phyloP scores from a whole-genome alignment of 192 early-diverging fungal species.

The Backusella morwellensis region DNA sequence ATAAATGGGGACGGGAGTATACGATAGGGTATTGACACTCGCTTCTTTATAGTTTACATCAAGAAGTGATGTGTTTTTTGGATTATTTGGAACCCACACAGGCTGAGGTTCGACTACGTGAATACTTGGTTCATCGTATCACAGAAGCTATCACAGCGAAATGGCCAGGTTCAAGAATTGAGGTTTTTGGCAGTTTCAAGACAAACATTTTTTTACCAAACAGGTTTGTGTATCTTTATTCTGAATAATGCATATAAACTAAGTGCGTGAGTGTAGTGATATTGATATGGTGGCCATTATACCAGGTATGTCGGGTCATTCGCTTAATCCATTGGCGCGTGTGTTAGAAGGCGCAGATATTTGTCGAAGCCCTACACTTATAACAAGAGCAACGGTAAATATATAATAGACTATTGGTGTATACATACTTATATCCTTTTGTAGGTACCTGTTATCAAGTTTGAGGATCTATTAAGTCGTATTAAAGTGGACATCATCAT shows the following conservation, averaged over 20 bases:
- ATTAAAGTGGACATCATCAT: slow-evolving; percentile 84
- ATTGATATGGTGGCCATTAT: slow-evolving; percentile 41
- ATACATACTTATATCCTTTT: background rate
- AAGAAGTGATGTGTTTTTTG: slow-evolving; percentile 75
- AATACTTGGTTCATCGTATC: slow-evolving; percentile 66
- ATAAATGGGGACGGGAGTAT: too few species aligned
- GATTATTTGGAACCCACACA: slow-evolving; percentile 78
- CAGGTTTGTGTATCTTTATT: slow-evolving; percentile 50
- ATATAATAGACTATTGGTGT: too few species aligned
- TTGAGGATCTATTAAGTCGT: slow-evolving; percentile 67
- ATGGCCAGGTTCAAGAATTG: slow-evolving; percentile 43
- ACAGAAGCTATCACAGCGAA: slow-evolving; percentile 44
- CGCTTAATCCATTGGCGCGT: slow-evolving; percentile 45
- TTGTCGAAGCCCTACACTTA: background rate
- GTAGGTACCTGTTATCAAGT: slow-evolving; percentile 92
- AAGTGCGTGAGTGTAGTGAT: slow-evolving; percentile 29
- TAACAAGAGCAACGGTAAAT: slow-evolving; percentile 10
- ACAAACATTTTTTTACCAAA: slow-evolving; percentile 86
- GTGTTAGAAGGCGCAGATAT: slow-evolving; percentile 32
- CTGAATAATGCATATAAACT: background rate
- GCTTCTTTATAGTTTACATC: background rate
- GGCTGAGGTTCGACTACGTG: slow-evolving; percentile 77
- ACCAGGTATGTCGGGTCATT: background rate
- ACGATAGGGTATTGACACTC: too few species aligned
- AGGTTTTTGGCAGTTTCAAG: slow-evolving; percentile 88